phyloP scores from a whole-genome alignment of 352 stramenopile genomes.

The Pythium rhizo-oryzae region DNA sequence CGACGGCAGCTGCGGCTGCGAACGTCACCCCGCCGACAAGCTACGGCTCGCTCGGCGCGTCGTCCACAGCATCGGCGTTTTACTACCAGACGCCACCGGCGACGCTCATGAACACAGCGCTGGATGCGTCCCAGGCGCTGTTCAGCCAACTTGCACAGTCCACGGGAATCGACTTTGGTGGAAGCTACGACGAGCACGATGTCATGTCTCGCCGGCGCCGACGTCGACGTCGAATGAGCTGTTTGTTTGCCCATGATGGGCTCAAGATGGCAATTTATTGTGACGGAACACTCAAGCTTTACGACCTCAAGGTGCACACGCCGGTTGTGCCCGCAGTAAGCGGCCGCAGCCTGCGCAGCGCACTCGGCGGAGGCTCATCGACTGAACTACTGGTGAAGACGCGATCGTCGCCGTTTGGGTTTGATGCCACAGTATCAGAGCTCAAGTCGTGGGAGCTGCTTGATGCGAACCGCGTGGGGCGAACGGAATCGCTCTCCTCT shows the following conservation, averaged over 20 bases:
- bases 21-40: slow-evolving; percentile 35
- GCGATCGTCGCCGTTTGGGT: slow-evolving; percentile 58
- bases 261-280: slow-evolving; percentile 69
- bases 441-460: slow-evolving; percentile 68
- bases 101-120: slow-evolving; percentile 60
- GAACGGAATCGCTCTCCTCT: slow-evolving; percentile 23
- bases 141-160: slow-evolving; percentile 71
- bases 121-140: slow-evolving; percentile 72
- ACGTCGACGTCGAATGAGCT: slow-evolving; percentile 58
- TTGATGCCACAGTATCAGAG: slow-evolving; percentile 62
- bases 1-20: slow-evolving; percentile 18
- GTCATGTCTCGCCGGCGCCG: slow-evolving; percentile 49
- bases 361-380: slow-evolving; percentile 1
- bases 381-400: slow-evolving; percentile 48
- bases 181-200: slow-evolving; percentile 44
- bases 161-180: slow-evolving; percentile 51
- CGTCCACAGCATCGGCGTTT: slow-evolving; percentile 18
- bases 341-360: slow-evolving; percentile 9
- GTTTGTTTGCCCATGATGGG: slow-evolving; percentile 66
- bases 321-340: slow-evolving; percentile 7
- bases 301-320: slow-evolving; percentile 45
- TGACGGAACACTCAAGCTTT: slow-evolving; percentile 65
- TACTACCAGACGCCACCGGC: slow-evolving; percentile 23
- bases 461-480: slow-evolving; percentile 12
- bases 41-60: slow-evolving; percentile 21